Conservation (phyloP, 208 protist species). For the Spongospora subterranea region DNA sequence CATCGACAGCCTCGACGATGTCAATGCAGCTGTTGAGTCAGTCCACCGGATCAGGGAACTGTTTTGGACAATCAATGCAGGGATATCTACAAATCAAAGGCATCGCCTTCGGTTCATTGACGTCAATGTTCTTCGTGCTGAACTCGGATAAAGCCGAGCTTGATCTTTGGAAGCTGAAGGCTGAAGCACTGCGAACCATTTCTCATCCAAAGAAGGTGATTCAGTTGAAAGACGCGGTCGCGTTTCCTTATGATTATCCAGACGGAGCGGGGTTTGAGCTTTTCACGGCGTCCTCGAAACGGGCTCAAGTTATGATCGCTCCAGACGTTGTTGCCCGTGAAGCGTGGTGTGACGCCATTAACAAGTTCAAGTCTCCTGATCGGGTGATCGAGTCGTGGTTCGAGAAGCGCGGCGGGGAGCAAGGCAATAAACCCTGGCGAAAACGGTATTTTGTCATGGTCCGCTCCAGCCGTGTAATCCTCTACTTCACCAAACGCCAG, state of each 20-base stretch:
- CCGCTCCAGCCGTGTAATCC: not conserved
- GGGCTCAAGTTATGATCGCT: not conserved
- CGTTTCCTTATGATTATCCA: not conserved
- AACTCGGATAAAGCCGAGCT: not conserved
- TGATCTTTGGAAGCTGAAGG: constrained; percentile 34
- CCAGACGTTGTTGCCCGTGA: not conserved
- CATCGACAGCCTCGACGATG: not conserved
- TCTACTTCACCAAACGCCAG: constrained; percentile 41
- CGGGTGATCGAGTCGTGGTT: not conserved
- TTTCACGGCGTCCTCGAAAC: not conserved
- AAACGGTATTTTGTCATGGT: constrained; percentile 16
- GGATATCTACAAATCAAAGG: constrained; percentile 35
- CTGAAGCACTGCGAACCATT: not conserved
- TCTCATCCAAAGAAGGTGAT: constrained; percentile 43
- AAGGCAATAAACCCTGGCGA: constrained; percentile 26
- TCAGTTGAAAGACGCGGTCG: constrained; percentile 1
- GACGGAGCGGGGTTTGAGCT: constrained; percentile 1
- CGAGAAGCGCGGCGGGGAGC: constrained; percentile 46
- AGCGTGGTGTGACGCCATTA: not conserved
- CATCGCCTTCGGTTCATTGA: not conserved
- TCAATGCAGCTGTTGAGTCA: not conserved
- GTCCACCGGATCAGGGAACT: not conserved
- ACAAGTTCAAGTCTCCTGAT: not conserved
- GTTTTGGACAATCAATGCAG: not conserved
- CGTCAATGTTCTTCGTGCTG: constrained; percentile 48